Conservation (phyloP, 306 rosid genomes). For the Rosa rugosa region DNA sequence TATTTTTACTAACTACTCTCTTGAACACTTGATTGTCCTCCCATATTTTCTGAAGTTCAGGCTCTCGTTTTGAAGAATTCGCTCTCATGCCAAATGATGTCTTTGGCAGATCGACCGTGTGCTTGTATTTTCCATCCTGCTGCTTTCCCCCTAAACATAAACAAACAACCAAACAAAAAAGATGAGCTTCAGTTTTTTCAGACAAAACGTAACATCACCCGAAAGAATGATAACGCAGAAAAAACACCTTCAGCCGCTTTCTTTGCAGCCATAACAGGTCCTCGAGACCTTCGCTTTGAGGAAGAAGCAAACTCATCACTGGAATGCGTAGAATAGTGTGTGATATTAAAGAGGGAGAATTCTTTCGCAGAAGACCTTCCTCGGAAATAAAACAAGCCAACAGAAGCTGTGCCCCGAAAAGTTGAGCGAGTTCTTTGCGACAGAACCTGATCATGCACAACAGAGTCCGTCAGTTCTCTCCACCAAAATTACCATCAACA, state of each 20-base stretch:
- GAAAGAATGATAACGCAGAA: constrained; percentile 10
- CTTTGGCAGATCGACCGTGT: constrained; percentile 94
- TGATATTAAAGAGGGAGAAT: constrained; percentile 34
- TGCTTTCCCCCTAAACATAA: constrained; percentile 62
- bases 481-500: neutral
- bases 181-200: neutral
- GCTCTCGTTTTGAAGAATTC: constrained; percentile 75
- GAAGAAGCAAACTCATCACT: constrained; percentile 44
- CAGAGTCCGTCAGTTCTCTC: constrained; percentile 22
- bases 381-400: constrained; percentile 42
- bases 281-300: constrained; percentile 83
- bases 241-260: constrained; percentile 70
- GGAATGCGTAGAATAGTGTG: constrained; percentile 45
- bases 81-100: constrained; percentile 94
- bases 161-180: constrained; percentile 24
- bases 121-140: constrained; percentile 94
- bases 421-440: constrained; percentile 50
- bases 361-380: constrained; percentile 54
- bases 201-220: neutral
- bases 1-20: constrained; percentile 66
- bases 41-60: constrained; percentile 95
- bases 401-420: constrained; percentile 48
- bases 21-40: constrained; percentile 80
- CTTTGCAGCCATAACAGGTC: constrained; percentile 90
- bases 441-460: constrained; percentile 50